Evolutionary conservation across 257 asterid genomes (phyloP), one percentile per base, ranked within the genome.

Genomic region (Solanum peruvianum): DNA sequence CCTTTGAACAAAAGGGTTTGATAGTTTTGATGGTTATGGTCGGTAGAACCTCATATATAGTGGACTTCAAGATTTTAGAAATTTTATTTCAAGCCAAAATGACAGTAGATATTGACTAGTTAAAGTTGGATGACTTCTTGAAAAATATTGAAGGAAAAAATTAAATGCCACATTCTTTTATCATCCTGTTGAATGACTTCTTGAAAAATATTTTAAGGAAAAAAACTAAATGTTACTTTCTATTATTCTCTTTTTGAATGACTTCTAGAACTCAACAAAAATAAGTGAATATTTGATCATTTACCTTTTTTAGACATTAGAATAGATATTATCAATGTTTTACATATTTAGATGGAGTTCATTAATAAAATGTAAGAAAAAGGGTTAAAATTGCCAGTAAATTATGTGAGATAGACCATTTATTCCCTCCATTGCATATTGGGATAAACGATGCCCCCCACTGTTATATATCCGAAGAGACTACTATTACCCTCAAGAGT

Each of bases 321-420:
- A 52, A 18, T 18, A 0, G 11, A 18, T 52, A 7, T 18, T 52
- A 7, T 52, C 11, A 7, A 52, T 18, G n/a, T 52, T 52, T 52
- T 18, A 52, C 3, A 52, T 18, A 6, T 18, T 52, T 7, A 52
- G 62, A 52, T 52, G 62, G 7, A 52, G 62, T 52, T 52, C n/a
- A 52, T 52, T 18, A 6, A 18, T 52, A 52, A 18, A 52, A 52
- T 52, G 62, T 18, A 52, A 0, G 3, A 35, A 35, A 52, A 52
- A 52, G 11, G n/a, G 10, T 52, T 18, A 52, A 52, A 52, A 52
- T 2, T 16, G 0, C 0, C 2, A 2, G 0, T 18, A n/a, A 18
- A 52, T 10, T 52, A 18, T 18, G 62, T 7, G n/a, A 16, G 18
- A 18, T 52, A 52, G 2, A 52, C n/a, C 2, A 52, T n/a, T 52